These are phyloP conservation scores for Ceratonia siliqua DNA, from an alignment of 306 rosid species.

Conservation along the genomic window DNA sequence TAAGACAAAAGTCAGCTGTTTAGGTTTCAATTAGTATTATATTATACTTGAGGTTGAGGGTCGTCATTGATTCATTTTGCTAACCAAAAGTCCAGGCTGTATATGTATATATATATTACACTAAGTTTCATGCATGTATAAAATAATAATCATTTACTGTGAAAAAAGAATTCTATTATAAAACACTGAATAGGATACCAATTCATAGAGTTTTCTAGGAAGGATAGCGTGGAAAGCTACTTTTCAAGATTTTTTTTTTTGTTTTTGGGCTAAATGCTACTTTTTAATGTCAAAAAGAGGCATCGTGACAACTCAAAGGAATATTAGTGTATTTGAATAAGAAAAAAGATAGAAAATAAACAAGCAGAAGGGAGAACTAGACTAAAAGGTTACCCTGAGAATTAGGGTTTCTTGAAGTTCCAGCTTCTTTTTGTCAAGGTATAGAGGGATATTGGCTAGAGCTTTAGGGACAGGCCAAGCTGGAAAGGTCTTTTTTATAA, in stretches of 20 bases:
- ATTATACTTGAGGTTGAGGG: background rate
- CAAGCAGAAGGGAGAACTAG: background rate
- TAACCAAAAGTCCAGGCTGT: background rate
- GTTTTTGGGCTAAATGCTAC: background rate
- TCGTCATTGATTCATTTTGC: background rate
- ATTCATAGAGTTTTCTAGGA: background rate
- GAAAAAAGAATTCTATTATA: background rate
- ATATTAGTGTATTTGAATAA: background rate
- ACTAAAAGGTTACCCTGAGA: background rate
- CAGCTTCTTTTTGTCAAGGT: constrained; percentile 32
- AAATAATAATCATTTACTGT: background rate
- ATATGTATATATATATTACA: background rate
- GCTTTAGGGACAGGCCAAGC: constrained; percentile 36
- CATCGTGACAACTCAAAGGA: constrained; percentile 29
- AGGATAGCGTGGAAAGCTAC: background rate
- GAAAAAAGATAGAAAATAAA: background rate
- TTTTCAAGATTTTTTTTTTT: background rate
- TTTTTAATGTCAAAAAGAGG: constrained; percentile 27
- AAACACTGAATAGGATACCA: background rate
- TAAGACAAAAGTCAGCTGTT: background rate
- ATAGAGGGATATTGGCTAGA: constrained; percentile 19
- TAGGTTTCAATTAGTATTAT: background rate
- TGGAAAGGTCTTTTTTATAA: constrained; percentile 21
- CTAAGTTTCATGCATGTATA: background rate
- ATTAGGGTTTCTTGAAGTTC: constrained; percentile 25